phyloP scores from a whole-genome alignment of 139 green algal species.

The Choricystis sp. region DNA sequence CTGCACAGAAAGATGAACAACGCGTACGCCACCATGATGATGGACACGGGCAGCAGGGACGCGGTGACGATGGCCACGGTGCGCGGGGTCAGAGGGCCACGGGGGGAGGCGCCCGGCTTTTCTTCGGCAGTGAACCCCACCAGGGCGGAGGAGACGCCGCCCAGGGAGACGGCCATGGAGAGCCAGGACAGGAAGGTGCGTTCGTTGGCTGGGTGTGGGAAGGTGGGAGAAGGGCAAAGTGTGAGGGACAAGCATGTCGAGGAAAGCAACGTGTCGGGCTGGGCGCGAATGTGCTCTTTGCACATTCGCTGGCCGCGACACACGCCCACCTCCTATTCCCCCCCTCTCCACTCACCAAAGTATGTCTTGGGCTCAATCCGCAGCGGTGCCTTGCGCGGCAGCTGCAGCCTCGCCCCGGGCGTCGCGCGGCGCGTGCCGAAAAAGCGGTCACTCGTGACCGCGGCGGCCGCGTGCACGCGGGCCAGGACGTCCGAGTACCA shows the following conservation, averaged over 20 bases:
- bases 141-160: conserved; percentile 58
- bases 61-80: conserved; percentile 60
- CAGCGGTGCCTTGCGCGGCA: conserved; percentile 60
- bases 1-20: conserved; percentile 65
- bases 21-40: conserved; percentile 69
- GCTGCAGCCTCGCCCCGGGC: conserved; percentile 39
- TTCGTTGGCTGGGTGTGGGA: conserved; percentile 51
- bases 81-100: conserved; percentile 23
- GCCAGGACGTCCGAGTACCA: neutral
- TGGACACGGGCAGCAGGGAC: conserved; percentile 55
- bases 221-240: neutral
- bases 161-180: conserved; percentile 70
- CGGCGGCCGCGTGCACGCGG: neutral
- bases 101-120: conserved; percentile 1
- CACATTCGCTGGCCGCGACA: neutral
- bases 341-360: conserved; percentile 39
- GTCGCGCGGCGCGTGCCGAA: conserved; percentile 28
- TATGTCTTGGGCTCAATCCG: conserved; percentile 80
- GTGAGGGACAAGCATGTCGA: neutral
- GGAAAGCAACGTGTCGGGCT: neutral
- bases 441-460: conserved; percentile 3
- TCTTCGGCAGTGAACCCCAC: conserved; percentile 37
- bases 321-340: neutral
- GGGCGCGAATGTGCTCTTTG: neutral
- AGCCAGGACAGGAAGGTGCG: conserved; percentile 73